Conservation (phyloP, 1,284 basidiomycete genomes). For the Leucoagaricus sp. region DNA sequence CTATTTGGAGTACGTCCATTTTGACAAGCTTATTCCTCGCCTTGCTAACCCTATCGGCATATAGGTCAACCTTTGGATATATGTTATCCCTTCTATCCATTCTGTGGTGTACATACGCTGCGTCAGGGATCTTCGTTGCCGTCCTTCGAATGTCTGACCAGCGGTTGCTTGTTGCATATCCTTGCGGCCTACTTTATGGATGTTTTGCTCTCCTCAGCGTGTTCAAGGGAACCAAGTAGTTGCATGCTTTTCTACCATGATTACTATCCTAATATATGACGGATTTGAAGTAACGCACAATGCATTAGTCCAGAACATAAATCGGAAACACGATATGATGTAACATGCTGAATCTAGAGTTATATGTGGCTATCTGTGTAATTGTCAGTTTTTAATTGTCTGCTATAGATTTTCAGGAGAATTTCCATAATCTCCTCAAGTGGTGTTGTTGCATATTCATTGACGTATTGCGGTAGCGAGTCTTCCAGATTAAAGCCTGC, state of each 20-base stretch:
- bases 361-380: neutral
- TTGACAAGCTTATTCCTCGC: constrained; percentile 10
- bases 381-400: constrained; percentile 49
- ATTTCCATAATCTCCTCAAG: constrained; percentile 87
- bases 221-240: constrained; percentile 52
- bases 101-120: constrained; percentile 94
- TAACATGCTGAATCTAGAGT: neutral
- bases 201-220: constrained; percentile 90
- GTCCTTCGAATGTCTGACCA: constrained; percentile 94
- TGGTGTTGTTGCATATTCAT: constrained; percentile 83
- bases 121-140: constrained; percentile 91
- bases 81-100: constrained; percentile 80
- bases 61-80: constrained; percentile 82
- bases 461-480: constrained; percentile 80
- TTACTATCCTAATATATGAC: constrained; percentile 2
- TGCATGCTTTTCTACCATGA: neutral
- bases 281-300: constrained; percentile 1
- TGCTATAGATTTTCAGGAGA: constrained; percentile 78
- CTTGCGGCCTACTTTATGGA: constrained; percentile 88
- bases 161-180: constrained; percentile 91
- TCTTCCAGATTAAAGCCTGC: constrained; percentile 82
- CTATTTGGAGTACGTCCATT: constrained; percentile 78
- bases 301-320: neutral
- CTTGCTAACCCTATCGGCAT: constrained; percentile 10
- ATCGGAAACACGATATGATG: neutral